Base-by-base conservation (phyloP, 495 filamentous ascomycete genomes). In the Lineolata rhizophorae region DNA sequence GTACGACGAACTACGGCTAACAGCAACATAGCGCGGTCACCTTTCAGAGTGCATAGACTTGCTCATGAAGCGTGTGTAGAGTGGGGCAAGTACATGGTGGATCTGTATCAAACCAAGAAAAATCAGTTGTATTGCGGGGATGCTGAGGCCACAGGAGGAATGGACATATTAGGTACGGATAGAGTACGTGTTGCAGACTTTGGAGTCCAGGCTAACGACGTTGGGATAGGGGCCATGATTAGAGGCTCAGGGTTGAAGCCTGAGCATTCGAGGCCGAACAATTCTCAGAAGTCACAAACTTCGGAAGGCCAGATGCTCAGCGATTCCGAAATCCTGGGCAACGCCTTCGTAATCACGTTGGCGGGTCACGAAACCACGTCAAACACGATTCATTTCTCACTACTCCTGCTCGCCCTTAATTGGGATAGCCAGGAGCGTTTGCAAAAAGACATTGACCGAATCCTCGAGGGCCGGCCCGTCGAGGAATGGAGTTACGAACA, bases 311-410 rank as follows among this genome's bases (percentile, higher is more conserved):
- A n/a, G n/a, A n/a, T n/a, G 9, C 42, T 72, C 8, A 49, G 48
- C 3, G 61, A 71, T 39, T 50, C 52, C 11, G 72, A 78, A 29
- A 69, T 81, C 39, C 55, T 75, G 16, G 70, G 68, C 19, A 76
- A 81, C 42, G 64, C 70, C 8, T 81, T 76, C 47, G 63, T 78
- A 41, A 70, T 76, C 46, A 63, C 70, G 25, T 53, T 79, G 10
- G 73, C 75, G 1, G 75, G 75, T 14, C 75, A 81, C 47, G 75
- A 79, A 44, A 75, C 75, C 1, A 67, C 70, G 3, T 72, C 73
- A 29, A 76, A 76, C 48, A 58, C 59, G 1, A 49, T 75, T 6
- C 70, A 77, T 44, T 76, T 69, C 43, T 51, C 62, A 10, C 48
- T 78, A 1, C 29, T 72, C 28, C 54, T 61, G 34, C 61, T 81